These are phyloP conservation scores for Cystobasidium tubakii DNA, from an alignment of 768 basidiomycete genomes.

Conservation along the genomic window DNA sequence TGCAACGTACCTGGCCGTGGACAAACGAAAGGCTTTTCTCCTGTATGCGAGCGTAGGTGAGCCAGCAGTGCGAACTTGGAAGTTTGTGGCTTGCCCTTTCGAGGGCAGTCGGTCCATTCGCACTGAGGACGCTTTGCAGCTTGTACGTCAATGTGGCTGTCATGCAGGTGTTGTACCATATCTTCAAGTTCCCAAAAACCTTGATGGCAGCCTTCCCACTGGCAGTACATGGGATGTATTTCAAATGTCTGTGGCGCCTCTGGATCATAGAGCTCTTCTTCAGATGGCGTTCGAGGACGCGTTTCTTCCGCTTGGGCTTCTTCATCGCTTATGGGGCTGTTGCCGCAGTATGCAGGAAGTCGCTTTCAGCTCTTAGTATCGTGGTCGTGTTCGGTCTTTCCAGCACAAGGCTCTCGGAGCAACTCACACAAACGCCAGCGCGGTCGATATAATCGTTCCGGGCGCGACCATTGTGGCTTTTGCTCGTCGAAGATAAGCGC, in stretches of 20 bases:
- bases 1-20: slow-evolving; percentile 61
- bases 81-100: slow-evolving; percentile 75
- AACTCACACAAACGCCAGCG: slow-evolving; percentile 26
- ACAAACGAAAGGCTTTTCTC: slow-evolving; percentile 88
- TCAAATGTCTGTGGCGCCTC: slow-evolving; percentile 2
- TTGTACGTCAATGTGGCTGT: slow-evolving; percentile 62
- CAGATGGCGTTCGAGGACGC: slow-evolving; percentile 9
- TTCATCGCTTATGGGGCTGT: slow-evolving; percentile 24
- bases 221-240: slow-evolving; percentile 24
- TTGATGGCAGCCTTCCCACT: slow-evolving; percentile 29
- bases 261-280: slow-evolving; percentile 25
- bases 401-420: not conserved
- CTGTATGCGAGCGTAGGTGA: slow-evolving; percentile 85
- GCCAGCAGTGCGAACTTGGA: slow-evolving; percentile 84
- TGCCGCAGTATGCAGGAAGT: not conserved
- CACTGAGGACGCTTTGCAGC: slow-evolving; percentile 81
- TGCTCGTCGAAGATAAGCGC: not conserved
- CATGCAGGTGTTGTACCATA: slow-evolving; percentile 25
- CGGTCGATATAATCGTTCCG: slow-evolving; percentile 1
- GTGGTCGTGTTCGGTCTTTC: not conserved
- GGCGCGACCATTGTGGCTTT: slow-evolving; percentile 7
- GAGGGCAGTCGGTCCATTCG: slow-evolving; percentile 76
- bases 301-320: slow-evolving; percentile 2
- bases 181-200: slow-evolving; percentile 34
- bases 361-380: not conserved